Evolutionary conservation across 176 grass and related monocot genomes (phyloP).

Genomic region (Phoenix dactylifera): DNA sequence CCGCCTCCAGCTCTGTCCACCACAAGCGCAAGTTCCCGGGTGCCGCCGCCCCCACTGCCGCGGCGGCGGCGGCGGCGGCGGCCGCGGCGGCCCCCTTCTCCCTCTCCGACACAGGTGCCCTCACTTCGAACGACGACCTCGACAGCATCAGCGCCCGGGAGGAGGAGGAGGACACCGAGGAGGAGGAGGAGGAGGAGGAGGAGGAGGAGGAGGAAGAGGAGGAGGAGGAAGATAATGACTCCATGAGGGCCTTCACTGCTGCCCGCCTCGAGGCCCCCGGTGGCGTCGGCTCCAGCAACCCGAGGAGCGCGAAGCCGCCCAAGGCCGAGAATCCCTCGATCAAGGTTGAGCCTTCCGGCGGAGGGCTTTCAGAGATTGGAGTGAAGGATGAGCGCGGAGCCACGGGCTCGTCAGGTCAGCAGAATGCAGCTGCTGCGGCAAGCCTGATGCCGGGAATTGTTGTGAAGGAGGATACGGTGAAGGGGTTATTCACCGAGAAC

Average conservation of each 20-base stretch:
- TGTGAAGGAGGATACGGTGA: slow-evolving; percentile 43
- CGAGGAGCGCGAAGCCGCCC: slow-evolving; percentile 28
- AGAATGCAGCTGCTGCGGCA: slow-evolving; percentile 1
- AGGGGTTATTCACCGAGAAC: slow-evolving; percentile 86
- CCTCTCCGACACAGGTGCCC: slow-evolving; percentile 50
- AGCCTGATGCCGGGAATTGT: slow-evolving; percentile 23
- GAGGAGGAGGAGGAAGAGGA: slow-evolving; percentile 24
- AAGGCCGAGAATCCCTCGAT: slow-evolving; percentile 26
- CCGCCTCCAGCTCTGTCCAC: slow-evolving; percentile 62
- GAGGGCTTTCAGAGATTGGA: slow-evolving; percentile 6
- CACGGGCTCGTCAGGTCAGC: slow-evolving; percentile 3
- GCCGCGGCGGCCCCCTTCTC: slow-evolving; percentile 23
- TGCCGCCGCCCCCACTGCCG: background rate
- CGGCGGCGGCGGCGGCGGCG: background rate
- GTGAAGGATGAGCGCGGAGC: slow-evolving; percentile 29
- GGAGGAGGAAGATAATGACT: slow-evolving; percentile 30
- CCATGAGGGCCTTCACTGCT: slow-evolving; percentile 40
- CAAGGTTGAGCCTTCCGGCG: slow-evolving; percentile 19
- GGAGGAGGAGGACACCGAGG: slow-evolving; percentile 33
- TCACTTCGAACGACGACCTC: slow-evolving; percentile 62
- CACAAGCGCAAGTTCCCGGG: slow-evolving; percentile 84
- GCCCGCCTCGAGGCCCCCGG: slow-evolving; percentile 20
- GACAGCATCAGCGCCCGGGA: slow-evolving; percentile 32
- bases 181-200: slow-evolving; percentile 12
- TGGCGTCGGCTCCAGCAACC: background rate